Percentiles rank a stretch among this genome's conserved stretches.
Evolutionary conservation across 2,329 filamentous ascomycete species (phyloP).

Genomic region (Colletotrichum spinosum): DNA sequence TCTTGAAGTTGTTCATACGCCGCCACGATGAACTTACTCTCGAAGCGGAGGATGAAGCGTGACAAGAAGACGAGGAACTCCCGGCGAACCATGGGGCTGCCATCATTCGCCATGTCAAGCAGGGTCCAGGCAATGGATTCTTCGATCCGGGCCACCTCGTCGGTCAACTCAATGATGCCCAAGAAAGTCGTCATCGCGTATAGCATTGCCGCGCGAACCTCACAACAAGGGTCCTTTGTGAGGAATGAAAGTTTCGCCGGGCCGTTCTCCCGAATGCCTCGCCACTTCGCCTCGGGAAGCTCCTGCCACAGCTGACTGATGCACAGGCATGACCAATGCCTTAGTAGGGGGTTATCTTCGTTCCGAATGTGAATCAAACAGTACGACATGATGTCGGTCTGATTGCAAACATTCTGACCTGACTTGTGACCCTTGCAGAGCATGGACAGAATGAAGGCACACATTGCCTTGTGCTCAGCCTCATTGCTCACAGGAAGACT

Average conservation of each 20-base stretch:
- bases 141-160: constrained; percentile 91
- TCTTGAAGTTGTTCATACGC: constrained; percentile 92
- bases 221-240: constrained; percentile 86
- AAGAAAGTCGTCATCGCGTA: constrained; percentile 95
- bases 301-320: constrained; percentile 95
- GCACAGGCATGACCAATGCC: constrained; percentile 96
- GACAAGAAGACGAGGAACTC: constrained; percentile 95
- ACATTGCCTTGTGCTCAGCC: constrained; percentile 96
- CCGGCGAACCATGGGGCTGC: constrained; percentile 92
- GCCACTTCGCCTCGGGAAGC: constrained; percentile 93
- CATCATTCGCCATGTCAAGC: constrained; percentile 92
- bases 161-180: constrained; percentile 91
- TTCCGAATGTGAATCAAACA: constrained; percentile 88
- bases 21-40: constrained; percentile 90
- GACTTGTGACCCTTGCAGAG: constrained; percentile 96
- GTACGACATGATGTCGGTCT: constrained; percentile 88
- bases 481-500: constrained; percentile 87
- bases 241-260: constrained; percentile 84
- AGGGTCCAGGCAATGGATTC: constrained; percentile 91
- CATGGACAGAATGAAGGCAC: constrained; percentile 96
- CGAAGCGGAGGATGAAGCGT: constrained; percentile 88
- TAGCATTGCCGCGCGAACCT: constrained; percentile 93
- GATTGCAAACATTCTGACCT: constrained; percentile 91
- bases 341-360: constrained; percentile 85
- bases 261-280: constrained; percentile 89